Evolutionary conservation across 805 yeast genomes (phyloP), one percentile per base, ranked within the genome.

Genomic region (Starmerella geochares): DNA sequence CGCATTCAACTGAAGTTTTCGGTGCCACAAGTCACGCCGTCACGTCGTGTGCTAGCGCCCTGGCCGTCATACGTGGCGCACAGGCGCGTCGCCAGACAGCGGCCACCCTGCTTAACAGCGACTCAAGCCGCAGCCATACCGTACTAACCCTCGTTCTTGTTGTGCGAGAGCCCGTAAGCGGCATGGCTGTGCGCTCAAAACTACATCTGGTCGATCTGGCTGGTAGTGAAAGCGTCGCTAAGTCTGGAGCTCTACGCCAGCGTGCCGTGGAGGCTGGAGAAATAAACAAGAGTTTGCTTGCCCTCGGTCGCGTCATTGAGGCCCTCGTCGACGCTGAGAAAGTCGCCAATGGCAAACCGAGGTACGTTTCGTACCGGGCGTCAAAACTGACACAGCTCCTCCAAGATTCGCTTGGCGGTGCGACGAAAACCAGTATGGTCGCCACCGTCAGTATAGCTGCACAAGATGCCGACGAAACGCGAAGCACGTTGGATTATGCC

Each of bases 191-290:
- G 31, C 79, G 55, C 66, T 71, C 36, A 80, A 86, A 85, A 60
- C 73, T 86, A 62, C 86, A 87, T 61, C 68, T 87, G 20, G 97
- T 90, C 5, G 97, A 90, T 68, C 71, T 90, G 55, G 98, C 97
- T 0, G 97, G 98, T 0, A 84, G 95, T 4, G 98, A 90, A 64
- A 88, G 88, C 62, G 81, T 90, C 48, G 76, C 72, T 55, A 71
- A 86, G 59, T 84, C 95, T 0, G 98, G 98, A 2, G 95, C 96
- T 0, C 72, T 78, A 21, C 80, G 83, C 57, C 82, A 79, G 62
- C 73, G 95, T 39, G 96, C 95, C 0, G 80, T 86, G 57, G 98
- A 90, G 62, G 95, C 96, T 0, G 96, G 96, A 0, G 78, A 86
- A 17, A 88, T 88, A 46, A 90, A 90, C 65, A 95, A 86, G 65